Evolutionary conservation across 495 filamentous ascomycete genomes (phyloP), one percentile per base, ranked within the genome.

Genomic region (Friedmanniomyces simplex): DNA sequence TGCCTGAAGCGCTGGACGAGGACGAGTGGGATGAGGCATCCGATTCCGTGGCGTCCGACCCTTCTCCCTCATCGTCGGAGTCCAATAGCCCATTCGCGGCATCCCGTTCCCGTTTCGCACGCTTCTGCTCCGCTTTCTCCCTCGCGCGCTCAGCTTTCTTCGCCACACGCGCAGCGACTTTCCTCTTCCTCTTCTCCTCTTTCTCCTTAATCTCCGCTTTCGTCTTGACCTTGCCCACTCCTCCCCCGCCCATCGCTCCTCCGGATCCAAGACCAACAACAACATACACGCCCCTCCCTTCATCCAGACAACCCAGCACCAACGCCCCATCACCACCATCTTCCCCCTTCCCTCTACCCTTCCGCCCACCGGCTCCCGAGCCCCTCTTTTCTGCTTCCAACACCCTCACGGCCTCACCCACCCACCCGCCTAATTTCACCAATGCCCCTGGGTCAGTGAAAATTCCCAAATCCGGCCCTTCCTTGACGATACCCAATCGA

Each of bases 401-500:
- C 65, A 95, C 93, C 10, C 82, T 81, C 41, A 97, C 84, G 1
- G 94, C 93, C 72, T 97, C 91, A 16, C 87, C 88, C 54, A 97
- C 79, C 93, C 93, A 98, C 1, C 95, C 74, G 0, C 90, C 89
- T 11, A 98, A 76, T 69, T 97, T 96, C 2, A 88, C 91, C 54
- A 98, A 72, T 11, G 94, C 94, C 3, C 88, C 87, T 0, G 93
- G 90, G 63, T 96, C 91, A 7, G 84, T 86, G 70, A 98, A 98
- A 10, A 95, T 78, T 41, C 79, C 71, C 6, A 95, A 86, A 64
- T 96, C 93, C 0, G 91, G 88, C 1, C 91, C 88, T 66, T 97
- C 93, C 66, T 94, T 95, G 63, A 98, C 91, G 26, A 98, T 86
- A 11, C 87, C 90, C 75, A 98, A 91, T 37, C 93, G 87, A 71